Base-by-base conservation (phyloP, 768 basidiomycete genomes). In the Suillus decipiens region DNA sequence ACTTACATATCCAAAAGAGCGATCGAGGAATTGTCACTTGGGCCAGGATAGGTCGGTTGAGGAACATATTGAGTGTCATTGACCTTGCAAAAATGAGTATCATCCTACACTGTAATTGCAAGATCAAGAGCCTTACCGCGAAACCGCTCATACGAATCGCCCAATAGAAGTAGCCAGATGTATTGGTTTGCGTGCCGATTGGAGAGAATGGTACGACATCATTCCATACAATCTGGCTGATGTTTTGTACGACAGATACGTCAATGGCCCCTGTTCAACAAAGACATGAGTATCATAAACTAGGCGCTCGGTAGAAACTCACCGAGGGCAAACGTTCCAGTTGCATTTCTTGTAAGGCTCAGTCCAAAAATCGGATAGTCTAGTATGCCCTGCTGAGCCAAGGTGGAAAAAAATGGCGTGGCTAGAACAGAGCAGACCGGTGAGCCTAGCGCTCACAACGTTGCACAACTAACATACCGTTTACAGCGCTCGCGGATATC, bases 321-420 rank as follows among this genome's bases (percentile, higher is more conserved):
- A 89, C 90, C 91, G 17, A 93, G 67, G 2, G 90, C 76, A 24
- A 93, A 77, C 22, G 85, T 82, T 11, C 92, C 91, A 12, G 80
- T 82, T 2, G 75, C 70, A 69, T 89, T 86, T 50, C 80, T 77
- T 1, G 85, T 84, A 65, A 93, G 75, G 67, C 82, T 86, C 33
- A 93, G 67, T n/a, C 88, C 89, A 67, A 93, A 93, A 10, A 93
- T 69, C 1, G 92, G 92, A 70, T 92, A 93, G 39, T 86, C 84
- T 54, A 93, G 74, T 36, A 82, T 74, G 19, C 90, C 91, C 64
- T 82, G 79, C 63, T 86, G 80, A 9, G 88, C 85, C 57, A 93
- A 77, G 24, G 74, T 81, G 4, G 84, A 77, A 53, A 93, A 81
- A 76, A 92, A 89, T 0, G 92, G 88, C 0, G 85, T 83, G 1